Evolutionary conservation across 192 early-diverging fungal genomes (phyloP), one percentile per base, ranked within the genome.

Genomic region (Backusella tuberculispora): DNA sequence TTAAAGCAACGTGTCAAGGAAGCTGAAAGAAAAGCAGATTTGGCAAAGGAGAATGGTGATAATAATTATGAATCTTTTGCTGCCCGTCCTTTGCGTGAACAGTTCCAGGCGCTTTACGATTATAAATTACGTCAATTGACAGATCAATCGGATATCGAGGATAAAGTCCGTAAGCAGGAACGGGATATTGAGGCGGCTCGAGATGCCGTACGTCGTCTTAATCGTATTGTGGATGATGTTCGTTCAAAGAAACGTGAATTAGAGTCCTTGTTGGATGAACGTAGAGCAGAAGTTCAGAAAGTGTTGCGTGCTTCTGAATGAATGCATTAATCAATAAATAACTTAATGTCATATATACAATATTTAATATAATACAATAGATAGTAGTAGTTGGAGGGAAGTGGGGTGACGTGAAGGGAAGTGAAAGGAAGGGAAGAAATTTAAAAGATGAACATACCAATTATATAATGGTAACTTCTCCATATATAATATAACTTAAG

Each of bases 101-200:
- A 89, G 63, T 85, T 85, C 17, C 82, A 84, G 60, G 83, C 80
- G 6, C 63, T 89, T 46, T 81, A 86, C 44, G 86, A 83, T 21
- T 89, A 86, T 60, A 89, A 89, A 40, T 73, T 86, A 29, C 76
- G 83, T 34, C 85, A 87, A 71, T 64, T 83, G 15, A 75, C 79
- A 4, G 86, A 85, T 12, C 72, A 84, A 44, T 77, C 78, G 7
- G 86, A 89, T 43, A 76, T 85, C 6, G 73, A 81, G n/a, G 81
- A 75, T 17, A 74, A 83, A 26, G 82, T 85, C n/a, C 74, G 82
- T 17, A 66, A 83, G 43, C 77, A 86, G 63, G 88, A 89, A 56
- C 74, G 86, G 8, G 85, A 86, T 74, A 84, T 89, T 72, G 82
- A 85, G 41, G 75, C 80, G 21, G 86, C 84, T 47, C 76, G 86